Base-by-base conservation (phyloP, 306 rosid genomes). In the Cucumis cinereus region DNA sequence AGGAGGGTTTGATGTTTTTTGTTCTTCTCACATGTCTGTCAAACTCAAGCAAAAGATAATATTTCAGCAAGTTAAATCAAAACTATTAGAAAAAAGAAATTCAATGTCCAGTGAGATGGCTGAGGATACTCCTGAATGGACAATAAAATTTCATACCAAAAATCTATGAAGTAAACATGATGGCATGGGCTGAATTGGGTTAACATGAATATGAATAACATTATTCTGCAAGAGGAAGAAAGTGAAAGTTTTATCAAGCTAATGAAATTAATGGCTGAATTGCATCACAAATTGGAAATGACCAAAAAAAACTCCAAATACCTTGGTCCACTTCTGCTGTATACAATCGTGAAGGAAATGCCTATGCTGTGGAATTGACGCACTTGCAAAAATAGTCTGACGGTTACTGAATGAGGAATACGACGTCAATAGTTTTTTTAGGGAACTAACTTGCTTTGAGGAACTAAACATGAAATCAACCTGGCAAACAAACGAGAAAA, bases 321-420 rank as follows among this genome's bases (percentile, higher is more conserved):
- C 97, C 93, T 94, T 92, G 33, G 99, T 90, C 96, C 99, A 94
- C 80, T 94, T 94, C 84, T 94, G 97, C 82, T 94, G 97, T 85
- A 92, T 82, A 75, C 89, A 89, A 78, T 94, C 96, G 52, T 87
- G 87, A 82, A 92, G 71, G 81, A 92, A 94, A 77, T 87, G 91
- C 45, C 85, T 89, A 80, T 92, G 99, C 83, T 92, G 95, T 41
- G 97, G 99, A 82, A 94, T 89, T 33, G 99, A 94, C 63, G 99
- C 99, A 79, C 97, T 94, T 52, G 96, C 95, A 90, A 94, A 94
- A 79, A 94, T 76, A 10, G 97, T 94, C 77, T 94, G 99, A 49
- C 95, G 95, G 54, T 78, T 87, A 63, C 80, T 83, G 86, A 87
- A 85, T 24, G 93, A 83, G 10, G 96, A 92, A 75, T 89, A 90